A percentile compares a stretch with the other conserved stretches of the same genome.
These are phyloP conservation scores for Pulveroboletus ravenelii DNA, from an alignment of 768 basidiomycete species.

Conservation along the genomic window DNA sequence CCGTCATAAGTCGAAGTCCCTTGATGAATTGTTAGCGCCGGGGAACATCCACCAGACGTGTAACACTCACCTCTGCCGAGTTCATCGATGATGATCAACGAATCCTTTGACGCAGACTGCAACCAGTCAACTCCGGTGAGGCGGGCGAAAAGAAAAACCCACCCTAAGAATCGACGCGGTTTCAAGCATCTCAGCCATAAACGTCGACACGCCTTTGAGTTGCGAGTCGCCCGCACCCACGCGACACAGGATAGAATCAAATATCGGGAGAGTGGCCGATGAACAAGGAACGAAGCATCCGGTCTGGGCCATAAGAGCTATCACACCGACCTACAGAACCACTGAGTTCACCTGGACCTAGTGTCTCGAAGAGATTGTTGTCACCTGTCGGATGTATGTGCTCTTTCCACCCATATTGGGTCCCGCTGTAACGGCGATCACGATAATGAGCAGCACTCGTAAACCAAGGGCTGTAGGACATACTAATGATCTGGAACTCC, in stretches of 20 bases:
- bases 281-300: constrained; percentile 95
- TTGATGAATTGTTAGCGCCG: constrained; percentile 26
- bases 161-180: constrained; percentile 92
- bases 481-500: constrained; percentile 95
- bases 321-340: constrained; percentile 72
- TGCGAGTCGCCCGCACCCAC: constrained; percentile 98
- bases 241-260: constrained; percentile 92
- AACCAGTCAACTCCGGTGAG: neutral
- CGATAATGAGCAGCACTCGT: neutral
- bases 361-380: neutral
- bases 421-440: constrained; percentile 52
- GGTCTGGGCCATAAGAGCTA: constrained; percentile 91
- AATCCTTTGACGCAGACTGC: constrained; percentile 88
- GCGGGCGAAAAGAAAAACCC: constrained; percentile 18
- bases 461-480: constrained; percentile 16
- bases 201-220: constrained; percentile 95
- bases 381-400: constrained; percentile 89
- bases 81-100: constrained; percentile 96
- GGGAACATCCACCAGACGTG: neutral
- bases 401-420: constrained; percentile 99
- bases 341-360: neutral
- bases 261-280: constrained; percentile 82
- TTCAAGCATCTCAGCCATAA: constrained; percentile 99
- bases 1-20: constrained; percentile 97
- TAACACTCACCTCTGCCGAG: constrained; percentile 67